Evolutionary conservation across 441 rosid species (phyloP), one percentile per base, ranked within the genome.

Genomic region (Populus hybrid): DNA sequence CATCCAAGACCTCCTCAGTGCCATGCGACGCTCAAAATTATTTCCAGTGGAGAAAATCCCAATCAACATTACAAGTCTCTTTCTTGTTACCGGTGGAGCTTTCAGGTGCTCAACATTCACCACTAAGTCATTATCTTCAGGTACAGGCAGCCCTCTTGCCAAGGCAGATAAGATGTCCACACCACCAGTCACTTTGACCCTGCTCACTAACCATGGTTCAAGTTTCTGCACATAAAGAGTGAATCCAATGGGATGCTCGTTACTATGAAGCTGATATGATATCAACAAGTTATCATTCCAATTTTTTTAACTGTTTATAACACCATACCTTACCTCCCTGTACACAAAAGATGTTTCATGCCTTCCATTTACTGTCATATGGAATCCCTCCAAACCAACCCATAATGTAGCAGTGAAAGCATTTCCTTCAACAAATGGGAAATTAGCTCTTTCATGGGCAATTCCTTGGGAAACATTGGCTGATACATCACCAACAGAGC

Each of bases 31-130:
- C 85, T 91, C 90, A 53, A 95, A 92, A 77, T 95, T 95, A 82
- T 95, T 95, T 75, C 96, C 98, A n/a, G 91, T 89, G 64, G 99
- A 93, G 90, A 92, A 95, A 83, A 93, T 87, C 71, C 97, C 99
- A 12, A 95, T 85, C 82, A 95, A 75, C 85, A 95, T 82, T 14
- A 86, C 67, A 72, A 92, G 80, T 84, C 85, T 86, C 85, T 83
- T 85, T 71, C 70, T 84, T 40, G 86, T 78, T 69, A 85, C 76
- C 11, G 67, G 64, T 24, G 97, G 94, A 83, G 98, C 94, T 93
- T 86, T 91, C 59, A 95, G 91, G 20, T 79, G 88, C 83, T 91
- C 89, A 59, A 82, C 85, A 80, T 91, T 94, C 77, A 83, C 85
- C 28, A 88, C 53, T 79, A 90, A 82, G 77, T 84, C 87, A 77